Percentiles rank a stretch among this genome's conserved stretches.
phyloP scores from a whole-genome alignment of 2,329 filamentous ascomycete species.

The Teratosphaeria gauchensis region DNA sequence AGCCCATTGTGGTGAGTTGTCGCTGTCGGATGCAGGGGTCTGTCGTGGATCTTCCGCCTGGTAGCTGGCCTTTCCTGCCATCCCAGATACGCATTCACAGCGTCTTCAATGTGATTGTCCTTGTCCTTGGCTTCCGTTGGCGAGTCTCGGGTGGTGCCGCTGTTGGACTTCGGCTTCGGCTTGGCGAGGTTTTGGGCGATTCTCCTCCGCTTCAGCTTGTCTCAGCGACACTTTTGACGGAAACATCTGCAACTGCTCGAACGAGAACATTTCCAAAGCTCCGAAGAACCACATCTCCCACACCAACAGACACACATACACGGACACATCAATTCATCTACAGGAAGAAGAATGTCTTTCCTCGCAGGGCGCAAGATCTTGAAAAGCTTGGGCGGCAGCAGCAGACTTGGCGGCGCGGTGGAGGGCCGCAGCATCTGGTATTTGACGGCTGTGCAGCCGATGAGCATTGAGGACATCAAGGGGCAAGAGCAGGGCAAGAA shows the following conservation, averaged over 20 bases:
- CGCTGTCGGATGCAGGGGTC: not conserved
- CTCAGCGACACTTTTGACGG: not conserved
- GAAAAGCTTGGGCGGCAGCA: not conserved
- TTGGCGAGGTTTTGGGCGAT: not conserved
- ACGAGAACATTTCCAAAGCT: not conserved
- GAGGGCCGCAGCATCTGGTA: not conserved
- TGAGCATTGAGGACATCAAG: not conserved
- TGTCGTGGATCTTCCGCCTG: not conserved
- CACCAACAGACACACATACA: not conserved
- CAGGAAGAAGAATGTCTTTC: not conserved
- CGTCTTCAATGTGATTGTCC: not conserved
- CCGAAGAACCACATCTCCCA: not conserved
- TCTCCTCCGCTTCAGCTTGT: not conserved
- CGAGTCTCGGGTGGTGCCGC: not conserved
- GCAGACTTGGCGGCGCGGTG: not conserved
- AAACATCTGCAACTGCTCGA: not conserved
- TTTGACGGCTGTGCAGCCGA: not conserved
- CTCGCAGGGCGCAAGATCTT: not conserved
- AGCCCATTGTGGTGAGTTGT: not conserved
- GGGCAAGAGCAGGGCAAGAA: not conserved
- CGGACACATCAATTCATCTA: not conserved
- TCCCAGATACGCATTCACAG: not conserved
- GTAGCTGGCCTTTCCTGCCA: not conserved
- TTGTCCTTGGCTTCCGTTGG: not conserved
- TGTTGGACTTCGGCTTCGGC: not conserved